Conservation (phyloP, 352 stramenopile genomes). For the Phytophthora sojae region DNA sequence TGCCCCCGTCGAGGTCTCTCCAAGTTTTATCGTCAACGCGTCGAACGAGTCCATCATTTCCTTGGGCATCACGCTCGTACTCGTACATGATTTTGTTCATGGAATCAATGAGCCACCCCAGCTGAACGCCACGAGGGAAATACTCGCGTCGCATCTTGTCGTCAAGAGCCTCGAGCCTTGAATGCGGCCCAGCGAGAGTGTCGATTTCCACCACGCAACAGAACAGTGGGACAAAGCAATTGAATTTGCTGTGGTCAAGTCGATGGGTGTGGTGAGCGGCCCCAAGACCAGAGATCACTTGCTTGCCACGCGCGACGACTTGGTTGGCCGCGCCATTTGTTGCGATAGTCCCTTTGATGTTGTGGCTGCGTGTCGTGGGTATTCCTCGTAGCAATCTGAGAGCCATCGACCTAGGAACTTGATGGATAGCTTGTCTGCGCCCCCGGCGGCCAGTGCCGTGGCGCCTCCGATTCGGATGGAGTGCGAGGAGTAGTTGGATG, state of each 20-base stretch:
- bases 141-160: too few species aligned
- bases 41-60: too few species aligned
- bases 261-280: not conserved
- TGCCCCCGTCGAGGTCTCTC: too few species aligned
- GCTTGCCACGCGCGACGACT: not conserved
- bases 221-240: not conserved
- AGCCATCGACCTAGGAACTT: conserved; percentile 14
- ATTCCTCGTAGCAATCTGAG: conserved; percentile 17
- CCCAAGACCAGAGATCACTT: not conserved
- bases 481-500: conserved; percentile 8
- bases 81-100: too few species aligned
- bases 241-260: not conserved
- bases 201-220: conserved; percentile 1
- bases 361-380: conserved; percentile 2
- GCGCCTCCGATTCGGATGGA: conserved; percentile 18
- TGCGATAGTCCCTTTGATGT: not conserved
- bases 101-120: too few species aligned
- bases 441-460: not conserved
- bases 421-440: conserved; percentile 4
- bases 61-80: too few species aligned
- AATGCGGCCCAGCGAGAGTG: too few species aligned
- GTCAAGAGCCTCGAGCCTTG: too few species aligned
- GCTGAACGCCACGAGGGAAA: too few species aligned
- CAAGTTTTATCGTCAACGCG: too few species aligned
- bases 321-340: not conserved